phyloP scores from a whole-genome alignment of 306 rosid species.

The Vachellia pachyceras region DNA sequence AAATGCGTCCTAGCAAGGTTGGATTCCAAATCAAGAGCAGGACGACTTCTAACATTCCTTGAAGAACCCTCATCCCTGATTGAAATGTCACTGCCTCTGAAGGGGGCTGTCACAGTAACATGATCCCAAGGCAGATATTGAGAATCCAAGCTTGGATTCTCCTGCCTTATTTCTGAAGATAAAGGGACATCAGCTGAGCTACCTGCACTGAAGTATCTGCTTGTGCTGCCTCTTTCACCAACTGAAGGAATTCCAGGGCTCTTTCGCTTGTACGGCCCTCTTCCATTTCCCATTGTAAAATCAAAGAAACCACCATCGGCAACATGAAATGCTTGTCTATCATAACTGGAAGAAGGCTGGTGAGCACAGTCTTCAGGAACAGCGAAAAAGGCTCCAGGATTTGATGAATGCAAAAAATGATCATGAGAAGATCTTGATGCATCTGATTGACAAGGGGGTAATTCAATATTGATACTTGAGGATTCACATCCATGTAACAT shows the following conservation, averaged over 20 bases:
- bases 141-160: slow-evolving; percentile 64
- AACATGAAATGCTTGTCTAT: slow-evolving; percentile 63
- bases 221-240: slow-evolving; percentile 77
- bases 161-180: slow-evolving; percentile 66
- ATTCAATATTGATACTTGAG: slow-evolving; percentile 57
- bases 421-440: slow-evolving; percentile 67
- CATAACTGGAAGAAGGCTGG: slow-evolving; percentile 69
- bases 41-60: slow-evolving; percentile 87
- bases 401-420: slow-evolving; percentile 61
- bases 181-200: slow-evolving; percentile 67
- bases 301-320: slow-evolving; percentile 70
- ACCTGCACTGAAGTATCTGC: slow-evolving; percentile 68
- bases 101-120: slow-evolving; percentile 52
- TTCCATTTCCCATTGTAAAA: slow-evolving; percentile 73
- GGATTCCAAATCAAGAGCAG: slow-evolving; percentile 76
- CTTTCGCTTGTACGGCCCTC: slow-evolving; percentile 82
- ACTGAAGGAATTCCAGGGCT: slow-evolving; percentile 79
- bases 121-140: slow-evolving; percentile 84
- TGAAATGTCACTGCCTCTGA: slow-evolving; percentile 70
- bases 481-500: slow-evolving; percentile 68
- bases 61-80: slow-evolving; percentile 71
- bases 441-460: slow-evolving; percentile 65
- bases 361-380: slow-evolving; percentile 56
- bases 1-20: slow-evolving; percentile 66
- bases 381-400: slow-evolving; percentile 59